Evolutionary conservation across 2,329 filamentous ascomycete genomes (phyloP).

Genomic region (Calonectria hongkongensis): DNA sequence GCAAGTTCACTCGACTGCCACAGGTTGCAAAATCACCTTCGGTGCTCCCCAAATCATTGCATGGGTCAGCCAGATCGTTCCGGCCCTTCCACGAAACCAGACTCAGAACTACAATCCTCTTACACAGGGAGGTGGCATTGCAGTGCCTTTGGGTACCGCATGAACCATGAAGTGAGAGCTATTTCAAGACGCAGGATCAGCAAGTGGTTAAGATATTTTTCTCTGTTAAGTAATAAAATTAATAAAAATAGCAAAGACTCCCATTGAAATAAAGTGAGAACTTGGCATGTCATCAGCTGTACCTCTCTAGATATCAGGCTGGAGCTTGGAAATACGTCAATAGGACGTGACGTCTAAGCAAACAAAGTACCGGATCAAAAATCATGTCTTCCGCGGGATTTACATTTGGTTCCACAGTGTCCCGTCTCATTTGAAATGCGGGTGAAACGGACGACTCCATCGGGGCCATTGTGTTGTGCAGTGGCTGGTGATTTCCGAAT

Average conservation of each 20-base stretch:
- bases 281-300: too few species aligned
- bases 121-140: not conserved
- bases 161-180: not conserved
- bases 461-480: too few species aligned
- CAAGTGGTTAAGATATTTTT: too few species aligned
- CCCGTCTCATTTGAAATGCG: not conserved
- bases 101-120: not conserved
- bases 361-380: too few species aligned
- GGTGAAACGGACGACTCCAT: not conserved
- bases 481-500: constrained; percentile 8
- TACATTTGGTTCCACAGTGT: too few species aligned
- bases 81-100: not conserved
- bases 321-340: too few species aligned
- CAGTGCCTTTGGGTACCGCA: not conserved
- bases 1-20: not conserved
- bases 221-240: too few species aligned
- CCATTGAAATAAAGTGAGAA: too few species aligned
- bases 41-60: not conserved
- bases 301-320: too few species aligned
- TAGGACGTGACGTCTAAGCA: too few species aligned
- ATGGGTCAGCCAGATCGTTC: not conserved
- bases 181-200: not conserved
- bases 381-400: too few species aligned
- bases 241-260: too few species aligned
- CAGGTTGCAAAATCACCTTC: not conserved